Percentiles rank a stretch among this genome's conserved stretches.
These are phyloP conservation scores for Lithocarpus polystachyus DNA, from an alignment of 306 rosid species.

Conservation along the genomic window DNA sequence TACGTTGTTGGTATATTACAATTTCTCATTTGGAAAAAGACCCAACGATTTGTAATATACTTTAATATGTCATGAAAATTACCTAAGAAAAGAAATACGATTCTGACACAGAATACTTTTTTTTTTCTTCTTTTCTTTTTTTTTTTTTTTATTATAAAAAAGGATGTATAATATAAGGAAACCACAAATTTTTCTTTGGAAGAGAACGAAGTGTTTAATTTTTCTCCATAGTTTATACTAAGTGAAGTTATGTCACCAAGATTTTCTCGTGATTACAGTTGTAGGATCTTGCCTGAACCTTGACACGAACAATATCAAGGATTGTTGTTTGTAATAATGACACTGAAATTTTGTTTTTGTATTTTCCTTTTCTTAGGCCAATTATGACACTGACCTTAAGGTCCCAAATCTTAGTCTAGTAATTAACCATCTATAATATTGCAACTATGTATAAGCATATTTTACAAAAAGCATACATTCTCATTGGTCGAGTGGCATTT, in stretches of 20 bases:
- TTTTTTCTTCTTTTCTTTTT: no score
- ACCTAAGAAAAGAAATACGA: no score
- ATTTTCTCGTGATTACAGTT: constrained; percentile 19
- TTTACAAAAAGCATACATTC: background rate
- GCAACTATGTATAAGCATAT: background rate
- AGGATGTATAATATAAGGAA: no score
- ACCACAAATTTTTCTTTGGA: no score
- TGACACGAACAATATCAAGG: constrained; percentile 21
- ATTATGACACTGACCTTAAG: constrained; percentile 25
- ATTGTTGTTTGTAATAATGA: background rate
- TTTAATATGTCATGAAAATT: no score
- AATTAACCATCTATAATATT: background rate
- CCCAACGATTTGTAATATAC: no score
- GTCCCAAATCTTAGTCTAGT: background rate
- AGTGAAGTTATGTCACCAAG: constrained; percentile 28
- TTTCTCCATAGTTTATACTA: background rate
- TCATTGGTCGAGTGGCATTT: constrained; percentile 14
- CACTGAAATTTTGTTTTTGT: background rate
- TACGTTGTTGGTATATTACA: no score
- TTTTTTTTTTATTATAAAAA: no score
- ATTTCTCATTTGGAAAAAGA: no score
- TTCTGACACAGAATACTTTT: no score
- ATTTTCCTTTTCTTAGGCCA: background rate
- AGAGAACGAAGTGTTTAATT: background rate
- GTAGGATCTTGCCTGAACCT: constrained; percentile 32